Base-by-base conservation (phyloP, 495 filamentous ascomycete genomes). In the Aspergillus panamensis region DNA sequence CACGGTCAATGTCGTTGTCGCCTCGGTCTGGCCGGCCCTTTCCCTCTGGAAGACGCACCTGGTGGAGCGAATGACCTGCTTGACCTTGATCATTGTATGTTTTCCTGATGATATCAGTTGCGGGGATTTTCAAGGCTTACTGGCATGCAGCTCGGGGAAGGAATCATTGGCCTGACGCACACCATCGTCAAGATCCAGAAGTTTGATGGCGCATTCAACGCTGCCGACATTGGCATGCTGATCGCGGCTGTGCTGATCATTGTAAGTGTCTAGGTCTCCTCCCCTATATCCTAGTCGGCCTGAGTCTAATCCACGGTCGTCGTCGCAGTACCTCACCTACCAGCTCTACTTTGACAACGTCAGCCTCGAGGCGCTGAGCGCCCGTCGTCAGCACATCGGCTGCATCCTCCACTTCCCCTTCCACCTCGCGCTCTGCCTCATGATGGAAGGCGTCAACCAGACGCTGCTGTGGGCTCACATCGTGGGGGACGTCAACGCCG, bases 11-110 rank as follows among this genome's bases (percentile, higher is more conserved):
- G 50, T 53, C 17, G 33, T 19, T 30, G 50, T 53, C 20, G 50
- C 50, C 13, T 29, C 50, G 3, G 6, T 39, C 16, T 53, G 50
- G 50, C 50, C 50, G 14, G 50, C 37, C 25, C 10, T 53, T 30
- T 53, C 50, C 9, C 33, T 53, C 20, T 53, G 37, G 33, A 53
- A 53, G 33, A 43, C 50, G 32, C 50, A 53, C 42, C 33, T 53
- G 7, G 50, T 53, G 25, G 50, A 53, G 50, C 2, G 31, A 40
- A 53, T 53, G 50, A 53, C 50, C 20, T 53, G 50, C 10, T n/a
- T 53, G 31, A 53, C 50, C 6, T 25, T 53, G 50, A 53, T 53
- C 25, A 53, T 53, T 20, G 50, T 53, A 53, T 8, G 50, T 53
- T 9, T 10, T 37, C 6, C n/a, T 21, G n/a, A n/a, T n/a, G n/a